Conservation (phyloP, 305 asterid genomes). For the Fraxinus nigra region DNA sequence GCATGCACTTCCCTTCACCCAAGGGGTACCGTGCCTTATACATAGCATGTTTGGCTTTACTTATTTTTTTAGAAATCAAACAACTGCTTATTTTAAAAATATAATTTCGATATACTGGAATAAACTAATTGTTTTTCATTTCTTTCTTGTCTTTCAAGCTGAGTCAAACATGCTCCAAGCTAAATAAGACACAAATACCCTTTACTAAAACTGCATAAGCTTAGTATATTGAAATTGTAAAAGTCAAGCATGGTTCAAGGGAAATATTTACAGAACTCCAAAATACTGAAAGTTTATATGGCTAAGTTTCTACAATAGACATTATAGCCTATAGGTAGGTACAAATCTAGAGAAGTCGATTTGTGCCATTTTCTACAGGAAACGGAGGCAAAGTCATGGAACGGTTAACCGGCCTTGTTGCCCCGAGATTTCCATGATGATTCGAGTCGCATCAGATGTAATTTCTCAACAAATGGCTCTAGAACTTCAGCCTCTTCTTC, state of each 20-base stretch:
- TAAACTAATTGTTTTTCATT: not conserved
- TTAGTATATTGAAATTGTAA: not conserved
- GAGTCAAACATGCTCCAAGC: not conserved
- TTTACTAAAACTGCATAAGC: not conserved
- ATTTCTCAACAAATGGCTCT: conserved; percentile 77
- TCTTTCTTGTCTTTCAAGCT: not conserved
- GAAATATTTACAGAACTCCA: conserved; percentile 19
- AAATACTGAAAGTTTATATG: conserved; percentile 11
- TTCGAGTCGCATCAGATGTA: conserved; percentile 61
- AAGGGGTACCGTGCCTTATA: not conserved
- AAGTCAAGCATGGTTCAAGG: conserved; percentile 9
- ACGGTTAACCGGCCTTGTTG: conserved; percentile 42
- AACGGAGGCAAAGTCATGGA: conserved; percentile 28
- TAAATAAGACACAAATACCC: not conserved
- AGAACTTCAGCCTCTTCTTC: conserved; percentile 71
- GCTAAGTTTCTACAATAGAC: not conserved
- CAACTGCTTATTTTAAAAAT: not conserved
- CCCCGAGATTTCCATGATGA: conserved; percentile 56
- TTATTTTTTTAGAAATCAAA: not conserved
- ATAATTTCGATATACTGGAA: not conserved
- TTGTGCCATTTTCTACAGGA: not conserved
- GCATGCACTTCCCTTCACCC: not conserved
- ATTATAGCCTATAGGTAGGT: not conserved
- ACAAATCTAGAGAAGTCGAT: conserved; percentile 2
- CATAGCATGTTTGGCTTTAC: not conserved